phyloP scores from a whole-genome alignment of 805 yeast genomes.

The Candida multigemmis region DNA sequence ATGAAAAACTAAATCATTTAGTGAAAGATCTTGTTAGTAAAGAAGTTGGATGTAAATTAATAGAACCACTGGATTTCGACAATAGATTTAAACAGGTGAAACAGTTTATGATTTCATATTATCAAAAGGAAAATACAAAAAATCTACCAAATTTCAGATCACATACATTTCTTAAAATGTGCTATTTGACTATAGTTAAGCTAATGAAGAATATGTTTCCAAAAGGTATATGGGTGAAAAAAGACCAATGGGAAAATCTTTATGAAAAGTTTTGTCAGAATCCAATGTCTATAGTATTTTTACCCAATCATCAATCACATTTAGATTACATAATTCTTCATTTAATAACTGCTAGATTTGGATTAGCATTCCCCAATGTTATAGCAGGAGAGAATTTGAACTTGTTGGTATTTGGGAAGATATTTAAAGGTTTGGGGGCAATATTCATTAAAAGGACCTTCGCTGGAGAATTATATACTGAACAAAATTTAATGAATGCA shows the following conservation, averaged over 20 bases:
- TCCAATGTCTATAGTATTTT: conserved; percentile 38
- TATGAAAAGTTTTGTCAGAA: conserved; percentile 21
- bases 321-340: conserved; percentile 53
- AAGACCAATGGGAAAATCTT: conserved; percentile 17
- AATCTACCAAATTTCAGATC: conserved; percentile 26
- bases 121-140: conserved; percentile 22
- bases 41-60: conserved; percentile 29
- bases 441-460: conserved; percentile 46
- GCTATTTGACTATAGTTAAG: conserved; percentile 28
- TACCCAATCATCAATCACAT: conserved; percentile 58
- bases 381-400: conserved; percentile 63
- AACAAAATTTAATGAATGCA: conserved; percentile 36
- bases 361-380: conserved; percentile 45
- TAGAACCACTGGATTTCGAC: conserved; percentile 21
- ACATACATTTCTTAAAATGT: conserved; percentile 17
- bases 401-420: conserved; percentile 44
- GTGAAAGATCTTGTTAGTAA: conserved; percentile 24
- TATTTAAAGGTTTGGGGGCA: conserved; percentile 46
- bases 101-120: conserved; percentile 27
- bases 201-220: conserved; percentile 30
- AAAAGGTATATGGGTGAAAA: conserved; percentile 30
- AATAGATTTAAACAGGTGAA: conserved; percentile 26
- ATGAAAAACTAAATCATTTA: conserved; percentile 25
- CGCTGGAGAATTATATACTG: conserved; percentile 34
- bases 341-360: conserved; percentile 42